These are phyloP conservation scores for Vaccinium myrtillus DNA, from an alignment of 148 eudicot species.

Conservation along the genomic window DNA sequence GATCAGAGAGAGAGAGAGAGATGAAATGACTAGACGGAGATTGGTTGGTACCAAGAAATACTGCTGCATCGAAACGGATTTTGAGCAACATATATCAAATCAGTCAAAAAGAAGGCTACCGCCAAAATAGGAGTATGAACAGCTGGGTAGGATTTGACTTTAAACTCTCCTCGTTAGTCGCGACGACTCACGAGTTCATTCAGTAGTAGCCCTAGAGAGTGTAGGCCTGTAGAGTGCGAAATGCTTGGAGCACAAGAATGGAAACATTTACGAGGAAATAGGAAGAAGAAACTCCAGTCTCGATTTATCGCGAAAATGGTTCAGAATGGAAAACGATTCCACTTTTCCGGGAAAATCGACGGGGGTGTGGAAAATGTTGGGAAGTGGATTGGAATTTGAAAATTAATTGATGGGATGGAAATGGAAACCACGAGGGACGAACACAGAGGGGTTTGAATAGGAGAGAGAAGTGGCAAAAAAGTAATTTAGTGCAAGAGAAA, in stretches of 20 bases:
- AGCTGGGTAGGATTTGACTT: slow-evolving; percentile 5
- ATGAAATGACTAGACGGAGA: slow-evolving; percentile 8
- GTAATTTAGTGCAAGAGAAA: too few relatives aligned
- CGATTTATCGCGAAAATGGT: neutral
- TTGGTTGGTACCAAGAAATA: neutral
- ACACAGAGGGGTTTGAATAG: neutral
- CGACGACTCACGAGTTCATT: slow-evolving; percentile 3
- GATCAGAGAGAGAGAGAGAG: neutral
- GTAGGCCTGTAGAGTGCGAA: neutral
- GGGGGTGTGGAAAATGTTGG: neutral
- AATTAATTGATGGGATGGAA: neutral
- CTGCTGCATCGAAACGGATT: neutral
- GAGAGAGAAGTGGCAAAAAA: neutral
- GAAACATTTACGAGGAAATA: neutral
- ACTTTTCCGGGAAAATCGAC: slow-evolving; percentile 8
- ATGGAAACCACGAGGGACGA: slow-evolving; percentile 3
- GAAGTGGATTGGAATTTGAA: neutral
- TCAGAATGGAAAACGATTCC: neutral
- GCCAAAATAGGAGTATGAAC: slow-evolving; percentile 13
- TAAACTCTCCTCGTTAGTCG: neutral
- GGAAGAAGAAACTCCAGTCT: neutral
- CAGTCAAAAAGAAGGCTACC: slow-evolving; percentile 18
- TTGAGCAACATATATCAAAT: slow-evolving; percentile 4
- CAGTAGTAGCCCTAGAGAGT: neutral
- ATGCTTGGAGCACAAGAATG: neutral